Evolutionary conservation across 345 rosid genomes (phyloP).

Genomic region (Trapa bicornis): DNA sequence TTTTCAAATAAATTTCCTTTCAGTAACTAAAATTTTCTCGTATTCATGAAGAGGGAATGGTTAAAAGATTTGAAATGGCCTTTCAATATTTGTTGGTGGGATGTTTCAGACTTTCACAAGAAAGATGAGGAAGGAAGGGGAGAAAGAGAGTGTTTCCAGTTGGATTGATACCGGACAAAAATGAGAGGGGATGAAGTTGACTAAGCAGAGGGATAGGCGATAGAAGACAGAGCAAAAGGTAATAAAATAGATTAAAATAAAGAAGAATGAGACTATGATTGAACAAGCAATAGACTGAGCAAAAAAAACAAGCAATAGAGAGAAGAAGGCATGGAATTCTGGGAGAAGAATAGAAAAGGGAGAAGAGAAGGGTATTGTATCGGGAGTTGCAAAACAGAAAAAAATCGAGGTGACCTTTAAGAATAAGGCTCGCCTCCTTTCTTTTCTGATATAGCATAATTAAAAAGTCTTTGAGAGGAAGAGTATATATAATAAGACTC

Average conservation of each 20-base stretch:
- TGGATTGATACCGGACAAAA: slow-evolving; percentile 3
- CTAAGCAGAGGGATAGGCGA: slow-evolving; percentile 7
- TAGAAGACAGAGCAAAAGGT: slow-evolving; percentile 1
- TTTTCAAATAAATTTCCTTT: no score
- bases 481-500: no score
- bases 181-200: slow-evolving; percentile 7
- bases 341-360: slow-evolving; percentile 18
- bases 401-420: slow-evolving; percentile 66
- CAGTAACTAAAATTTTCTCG: no score
- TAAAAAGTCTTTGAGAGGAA: no score
- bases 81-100: background rate
- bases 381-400: slow-evolving; percentile 63
- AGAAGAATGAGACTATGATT: background rate
- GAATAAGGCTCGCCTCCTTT: background rate
- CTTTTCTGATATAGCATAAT: background rate
- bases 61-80: background rate
- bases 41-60: background rate
- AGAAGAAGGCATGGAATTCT: slow-evolving; percentile 67
- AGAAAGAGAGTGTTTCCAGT: background rate
- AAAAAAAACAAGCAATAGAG: background rate
- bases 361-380: slow-evolving; percentile 18
- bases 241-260: background rate
- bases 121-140: slow-evolving; percentile 2
- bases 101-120: slow-evolving; percentile 5
- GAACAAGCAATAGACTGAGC: background rate